Evolutionary conservation across 164 flowering plant species (phyloP), one percentile per base, ranked within the genome.

Genomic region (Berberis thunbergii): DNA sequence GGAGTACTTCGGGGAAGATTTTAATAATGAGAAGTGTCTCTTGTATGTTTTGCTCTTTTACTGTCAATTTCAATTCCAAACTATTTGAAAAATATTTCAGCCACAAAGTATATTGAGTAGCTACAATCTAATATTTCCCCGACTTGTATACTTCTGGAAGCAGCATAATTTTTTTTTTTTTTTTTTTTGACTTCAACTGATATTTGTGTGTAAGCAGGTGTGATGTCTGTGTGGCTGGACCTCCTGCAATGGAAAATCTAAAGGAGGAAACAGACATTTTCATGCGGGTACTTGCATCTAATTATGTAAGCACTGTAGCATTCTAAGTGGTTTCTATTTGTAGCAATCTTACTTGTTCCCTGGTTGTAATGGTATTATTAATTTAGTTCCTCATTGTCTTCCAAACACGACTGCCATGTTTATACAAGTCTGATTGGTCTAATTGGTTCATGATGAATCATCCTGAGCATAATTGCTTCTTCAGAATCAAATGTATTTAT

Each of bases 1-100:
- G 50, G 86, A 88, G 71, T 88, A 92, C 72, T 92, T 92, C 68
- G 96, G 96, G 41, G 98, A 92, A 70, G 77, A 79, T 54, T 86
- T 88, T 61, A 45, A 62, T 65, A 1, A 55, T 49, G 74, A 76
- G 55, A 85, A 76, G 63, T 92, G 97, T 72, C 79, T 69, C 66
- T 50, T 88, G 89, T 88, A 86, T 59, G 91, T 75, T 50, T 65
- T 56, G 7, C 46, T 59, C 59, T 65, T 73, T 64, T 65, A 46
- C 61, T 13, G 3, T 10, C 56, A 38, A 39, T 50, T 50, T 12
- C 39, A 13, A 39, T 67, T 65, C 6, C 4, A 41, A 45, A 49
- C n/a, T 39, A 8, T 38, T 38, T 7, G 38, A 55, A 8, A 4
- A 6, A 5, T 55, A 8, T 13, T 55, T 6, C 40, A 1, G 13